These are phyloP conservation scores for Pisolithus microcarpus DNA, from an alignment of 768 basidiomycete species.

Conservation along the genomic window DNA sequence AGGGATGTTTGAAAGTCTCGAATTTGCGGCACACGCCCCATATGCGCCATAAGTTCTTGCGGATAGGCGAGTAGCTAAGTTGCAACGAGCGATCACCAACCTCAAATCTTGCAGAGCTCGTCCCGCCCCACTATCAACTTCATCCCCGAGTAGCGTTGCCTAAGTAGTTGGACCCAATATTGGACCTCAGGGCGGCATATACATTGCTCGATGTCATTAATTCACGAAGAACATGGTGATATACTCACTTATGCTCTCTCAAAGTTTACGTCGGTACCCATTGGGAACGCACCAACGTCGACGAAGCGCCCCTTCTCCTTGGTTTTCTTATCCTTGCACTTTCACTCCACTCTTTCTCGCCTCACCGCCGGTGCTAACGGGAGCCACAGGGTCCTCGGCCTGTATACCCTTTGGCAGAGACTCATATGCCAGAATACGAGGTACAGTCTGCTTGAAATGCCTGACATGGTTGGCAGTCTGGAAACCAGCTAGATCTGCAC, in stretches of 20 bases:
- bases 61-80: no score
- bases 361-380: constrained; percentile 4
- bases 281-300: constrained; percentile 80
- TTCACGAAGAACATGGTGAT: background rate
- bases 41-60: background rate
- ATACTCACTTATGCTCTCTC: constrained; percentile 57
- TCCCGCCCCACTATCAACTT: constrained; percentile 84
- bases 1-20: constrained; percentile 79
- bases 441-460: constrained; percentile 78
- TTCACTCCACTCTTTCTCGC: background rate
- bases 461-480: constrained; percentile 79
- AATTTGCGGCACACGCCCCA: constrained; percentile 78
- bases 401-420: constrained; percentile 81
- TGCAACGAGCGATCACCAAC: constrained; percentile 20
- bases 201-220: background rate
- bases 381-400: constrained; percentile 29
- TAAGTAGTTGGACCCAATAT: no score
- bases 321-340: background rate
- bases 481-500: constrained; percentile 89
- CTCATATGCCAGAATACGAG: constrained; percentile 71
- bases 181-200: no score
- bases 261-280: constrained; percentile 76
- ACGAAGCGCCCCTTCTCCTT: constrained; percentile 52
- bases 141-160: constrained; percentile 35
- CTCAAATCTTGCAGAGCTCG: constrained; percentile 79